These are phyloP conservation scores for Lecanicillium sp. DNA, from an alignment of 2,329 filamentous ascomycete genomes.

Conservation along the genomic window DNA sequence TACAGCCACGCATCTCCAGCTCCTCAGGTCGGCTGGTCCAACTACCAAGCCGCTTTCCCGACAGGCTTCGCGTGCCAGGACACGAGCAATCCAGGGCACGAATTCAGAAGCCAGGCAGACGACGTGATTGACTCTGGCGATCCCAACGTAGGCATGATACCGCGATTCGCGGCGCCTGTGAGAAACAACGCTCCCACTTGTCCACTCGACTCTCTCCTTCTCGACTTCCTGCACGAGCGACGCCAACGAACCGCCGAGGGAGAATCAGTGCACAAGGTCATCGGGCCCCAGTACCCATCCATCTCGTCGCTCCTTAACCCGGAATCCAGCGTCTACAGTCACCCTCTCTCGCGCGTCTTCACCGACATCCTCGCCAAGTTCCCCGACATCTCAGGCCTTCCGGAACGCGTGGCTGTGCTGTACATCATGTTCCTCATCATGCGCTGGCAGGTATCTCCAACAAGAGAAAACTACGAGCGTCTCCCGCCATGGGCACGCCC, in stretches of 20 bases:
- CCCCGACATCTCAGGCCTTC: constrained; percentile 67
- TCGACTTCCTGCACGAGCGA: constrained; percentile 69
- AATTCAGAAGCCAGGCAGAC: constrained; percentile 1
- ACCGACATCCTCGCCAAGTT: constrained; percentile 82
- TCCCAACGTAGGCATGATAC: neutral
- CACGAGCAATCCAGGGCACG: neutral
- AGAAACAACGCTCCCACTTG: constrained; percentile 63
- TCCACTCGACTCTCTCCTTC: constrained; percentile 68
- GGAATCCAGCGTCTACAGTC: constrained; percentile 50
- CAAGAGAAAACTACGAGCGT: constrained; percentile 69
- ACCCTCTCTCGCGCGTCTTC: constrained; percentile 77
- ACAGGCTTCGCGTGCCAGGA: neutral
- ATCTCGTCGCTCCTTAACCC: constrained; percentile 74
- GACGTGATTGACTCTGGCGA: constrained; percentile 4
- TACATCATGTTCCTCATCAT: constrained; percentile 84
- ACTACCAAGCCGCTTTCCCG: neutral
- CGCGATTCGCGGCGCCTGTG: constrained; percentile 29
- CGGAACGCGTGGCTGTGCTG: constrained; percentile 73
- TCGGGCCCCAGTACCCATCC: constrained; percentile 72
- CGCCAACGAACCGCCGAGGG: constrained; percentile 60
- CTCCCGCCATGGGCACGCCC: constrained; percentile 69
- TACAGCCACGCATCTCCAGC: neutral
- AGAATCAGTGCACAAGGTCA: constrained; percentile 53
- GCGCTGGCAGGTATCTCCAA: constrained; percentile 78
- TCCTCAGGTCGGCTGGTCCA: neutral